A percentile compares a stretch with the other conserved stretches of the same genome.
phyloP scores from a whole-genome alignment of 78 protist genomes.

The Dictyostelium intermedium region DNA sequence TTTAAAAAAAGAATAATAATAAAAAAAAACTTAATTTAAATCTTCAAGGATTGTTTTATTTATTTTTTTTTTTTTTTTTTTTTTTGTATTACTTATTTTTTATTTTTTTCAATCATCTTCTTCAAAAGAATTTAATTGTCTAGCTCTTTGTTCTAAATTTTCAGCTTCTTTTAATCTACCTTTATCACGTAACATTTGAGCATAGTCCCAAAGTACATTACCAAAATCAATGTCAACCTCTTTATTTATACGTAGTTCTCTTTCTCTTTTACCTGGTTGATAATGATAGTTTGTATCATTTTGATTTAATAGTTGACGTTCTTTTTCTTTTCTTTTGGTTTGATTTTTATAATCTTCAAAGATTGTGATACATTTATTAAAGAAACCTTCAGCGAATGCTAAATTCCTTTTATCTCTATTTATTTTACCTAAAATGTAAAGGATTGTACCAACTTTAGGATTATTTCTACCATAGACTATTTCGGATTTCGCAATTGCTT shows the following conservation, averaged over 20 bases:
- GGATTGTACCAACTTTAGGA: conserved; percentile 40
- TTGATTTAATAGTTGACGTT: not conserved
- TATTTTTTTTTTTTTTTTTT: not conserved
- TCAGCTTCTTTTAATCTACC: conserved; percentile 52
- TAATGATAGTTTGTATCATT: not conserved
- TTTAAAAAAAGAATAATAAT: not conserved
- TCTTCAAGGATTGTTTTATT: not conserved
- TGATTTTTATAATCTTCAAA: conserved; percentile 49
- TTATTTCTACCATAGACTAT: conserved; percentile 27
- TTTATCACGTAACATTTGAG: conserved; percentile 64
- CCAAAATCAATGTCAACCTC: conserved; percentile 77
- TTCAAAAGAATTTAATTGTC: conserved; percentile 48
- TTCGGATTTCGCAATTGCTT: not conserved
- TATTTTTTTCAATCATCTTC: conserved; percentile 35
- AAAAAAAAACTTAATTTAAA: not conserved
- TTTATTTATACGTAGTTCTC: conserved; percentile 43
- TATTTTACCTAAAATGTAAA: conserved; percentile 19
- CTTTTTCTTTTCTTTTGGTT: not conserved
- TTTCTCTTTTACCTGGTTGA: conserved; percentile 57
- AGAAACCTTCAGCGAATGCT: conserved; percentile 60
- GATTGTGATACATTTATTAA: conserved; percentile 56
- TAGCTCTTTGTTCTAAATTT: conserved; percentile 56
- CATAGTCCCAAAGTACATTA: conserved; percentile 64
- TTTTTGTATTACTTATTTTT: not conserved
- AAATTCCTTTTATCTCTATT: conserved; percentile 28